Conservation (phyloP, 2,329 filamentous ascomycete genomes). For the Plenodomus lindquistii region DNA sequence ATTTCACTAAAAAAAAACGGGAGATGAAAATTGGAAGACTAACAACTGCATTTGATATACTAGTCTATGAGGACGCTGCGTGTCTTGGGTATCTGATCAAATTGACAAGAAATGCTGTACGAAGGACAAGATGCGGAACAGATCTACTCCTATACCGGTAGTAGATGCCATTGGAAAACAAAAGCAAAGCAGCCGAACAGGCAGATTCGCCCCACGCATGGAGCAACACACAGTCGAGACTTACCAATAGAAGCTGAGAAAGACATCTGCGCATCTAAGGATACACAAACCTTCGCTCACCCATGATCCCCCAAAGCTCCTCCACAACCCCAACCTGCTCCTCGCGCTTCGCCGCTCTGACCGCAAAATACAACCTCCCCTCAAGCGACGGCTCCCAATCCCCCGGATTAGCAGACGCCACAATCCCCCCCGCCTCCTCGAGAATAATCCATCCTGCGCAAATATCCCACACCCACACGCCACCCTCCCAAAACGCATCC, state of each 20-base stretch:
- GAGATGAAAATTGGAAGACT: not conserved
- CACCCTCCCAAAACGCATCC: conserved; percentile 45
- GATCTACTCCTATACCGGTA: not conserved
- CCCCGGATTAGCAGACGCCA: conserved; percentile 42
- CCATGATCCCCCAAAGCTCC: conserved; percentile 44
- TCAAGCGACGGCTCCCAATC: conserved; percentile 42
- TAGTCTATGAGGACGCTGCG: not conserved
- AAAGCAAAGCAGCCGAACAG: not conserved
- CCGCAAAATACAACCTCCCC: conserved; percentile 40
- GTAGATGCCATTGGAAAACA: not conserved
- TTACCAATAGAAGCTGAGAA: not conserved
- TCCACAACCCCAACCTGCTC: conserved; percentile 39
- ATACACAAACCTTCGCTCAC: conserved; percentile 35
- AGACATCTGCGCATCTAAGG: not conserved
- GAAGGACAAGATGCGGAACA: not conserved
- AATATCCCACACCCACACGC: conserved; percentile 44
- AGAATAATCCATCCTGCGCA: conserved; percentile 45
- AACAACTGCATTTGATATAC: not conserved
- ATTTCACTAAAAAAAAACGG: no score
- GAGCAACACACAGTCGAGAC: not conserved
- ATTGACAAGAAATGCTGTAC: not conserved
- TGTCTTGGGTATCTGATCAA: not conserved
- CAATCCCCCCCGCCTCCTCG: conserved; percentile 44
- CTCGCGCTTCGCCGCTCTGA: conserved; percentile 33
- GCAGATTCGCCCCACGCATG: not conserved